Evolutionary conservation across 169 alveolate species (phyloP), one percentile per base, ranked within the genome.

Genomic region (Perkinsus chesapeaki): DNA sequence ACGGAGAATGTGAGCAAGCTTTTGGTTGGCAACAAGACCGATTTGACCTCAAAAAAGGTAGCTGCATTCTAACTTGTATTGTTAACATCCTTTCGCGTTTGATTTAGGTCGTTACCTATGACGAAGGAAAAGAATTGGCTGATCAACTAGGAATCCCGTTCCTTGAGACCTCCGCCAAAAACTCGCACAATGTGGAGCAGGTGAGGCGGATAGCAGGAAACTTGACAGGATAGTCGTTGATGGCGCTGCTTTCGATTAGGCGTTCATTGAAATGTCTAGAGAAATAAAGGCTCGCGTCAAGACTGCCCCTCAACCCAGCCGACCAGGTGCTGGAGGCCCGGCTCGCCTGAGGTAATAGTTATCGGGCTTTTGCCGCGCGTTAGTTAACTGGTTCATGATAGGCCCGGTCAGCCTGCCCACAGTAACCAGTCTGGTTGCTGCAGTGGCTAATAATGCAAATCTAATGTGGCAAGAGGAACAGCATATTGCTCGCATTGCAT

Each of bases 11-110:
- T 98, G 7, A 97, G 96, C 93, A 96, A 97, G 92, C 95, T 98
- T 5, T 96, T 99, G 19, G 96, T 99, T 23, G 99, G 99, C 39
- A 99, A 99, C 95, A 99, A 99, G 95, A 96, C 98, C 91, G 99
- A 99, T 94, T 92, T 97, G 91, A 93, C 92, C 39, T 94, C 93
- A 31, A 94, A 94, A 38, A 93, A 93, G 39, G 96, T 91, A 27
- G 82, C n/a, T 60, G 27, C 27, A 60, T 60, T 60, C 27, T 60
- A 27, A 27, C 27, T 60, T 27, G 27, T 27, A 60, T 60, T 27
- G 27, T 27, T 60, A 60, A 60, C 60, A 9, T 43, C 60, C 5
- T 43, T 43, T 43, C 16, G 82, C 82, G 27, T 60, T 60, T 36
- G 93, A 94, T n/a, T 94, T 93, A 94, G 91, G 96, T 92, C 39